Conservation (phyloP, 306 rosid species). For the Dalbergia cultrata region DNA sequence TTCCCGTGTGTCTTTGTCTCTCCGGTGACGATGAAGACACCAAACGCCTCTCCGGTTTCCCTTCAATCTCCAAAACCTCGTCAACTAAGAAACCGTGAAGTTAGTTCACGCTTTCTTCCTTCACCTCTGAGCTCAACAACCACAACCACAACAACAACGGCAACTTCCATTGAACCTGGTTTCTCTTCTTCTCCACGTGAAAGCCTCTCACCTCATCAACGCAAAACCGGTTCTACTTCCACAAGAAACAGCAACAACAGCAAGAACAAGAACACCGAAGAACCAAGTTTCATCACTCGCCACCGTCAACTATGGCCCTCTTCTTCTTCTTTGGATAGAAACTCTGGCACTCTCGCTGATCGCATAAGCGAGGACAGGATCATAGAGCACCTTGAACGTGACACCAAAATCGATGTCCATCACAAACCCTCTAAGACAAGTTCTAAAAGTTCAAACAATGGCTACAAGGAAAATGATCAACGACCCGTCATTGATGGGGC, state of each 20-base stretch:
- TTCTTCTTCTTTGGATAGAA: constrained; percentile 46
- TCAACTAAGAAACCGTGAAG: constrained; percentile 60
- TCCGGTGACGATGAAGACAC: constrained; percentile 51
- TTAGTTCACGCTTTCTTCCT: constrained; percentile 59
- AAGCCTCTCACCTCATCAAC: constrained; percentile 53
- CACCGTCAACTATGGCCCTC: constrained; percentile 82
- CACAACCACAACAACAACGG: not conserved
- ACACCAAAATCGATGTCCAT: not conserved
- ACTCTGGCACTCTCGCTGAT: constrained; percentile 66
- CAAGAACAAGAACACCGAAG: constrained; percentile 48
- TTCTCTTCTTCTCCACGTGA: constrained; percentile 24
- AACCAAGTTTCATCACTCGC: constrained; percentile 28
- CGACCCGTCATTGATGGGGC: constrained; percentile 60
- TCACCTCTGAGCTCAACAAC: constrained; percentile 48
- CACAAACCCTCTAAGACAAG: not conserved
- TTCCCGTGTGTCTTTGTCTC: not conserved
- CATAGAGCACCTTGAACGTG: constrained; percentile 45
- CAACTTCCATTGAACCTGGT: constrained; percentile 31
- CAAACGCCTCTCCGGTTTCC: constrained; percentile 38
- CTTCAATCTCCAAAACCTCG: constrained; percentile 59
- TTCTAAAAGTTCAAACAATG: constrained; percentile 30
- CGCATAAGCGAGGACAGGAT: constrained; percentile 72
- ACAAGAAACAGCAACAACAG: constrained; percentile 17
- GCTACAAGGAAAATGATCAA: constrained; percentile 61
- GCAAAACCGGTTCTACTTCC: constrained; percentile 50